Conservation (phyloP, 2,329 filamentous ascomycete species). For the Coleophoma cylindrospora region DNA sequence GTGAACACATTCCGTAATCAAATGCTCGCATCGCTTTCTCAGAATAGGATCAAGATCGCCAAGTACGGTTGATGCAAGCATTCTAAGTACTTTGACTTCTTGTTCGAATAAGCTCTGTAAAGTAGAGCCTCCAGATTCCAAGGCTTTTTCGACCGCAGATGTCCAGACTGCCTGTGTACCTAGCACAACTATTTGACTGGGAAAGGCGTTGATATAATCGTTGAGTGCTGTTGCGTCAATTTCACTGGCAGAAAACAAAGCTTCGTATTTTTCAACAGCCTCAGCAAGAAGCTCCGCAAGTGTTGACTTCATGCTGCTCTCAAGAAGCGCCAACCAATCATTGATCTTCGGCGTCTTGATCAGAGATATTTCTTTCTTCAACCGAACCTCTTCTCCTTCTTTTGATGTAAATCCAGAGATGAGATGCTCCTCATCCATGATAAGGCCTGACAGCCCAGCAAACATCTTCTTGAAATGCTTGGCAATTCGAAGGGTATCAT, state of each 20-base stretch:
- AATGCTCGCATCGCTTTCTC: conserved; percentile 94
- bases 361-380: conserved; percentile 89
- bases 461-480: conserved; percentile 99
- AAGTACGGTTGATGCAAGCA: conserved; percentile 84
- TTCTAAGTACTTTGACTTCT: conserved; percentile 77
- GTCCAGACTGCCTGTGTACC: conserved; percentile 95
- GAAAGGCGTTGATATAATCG: conserved; percentile 77
- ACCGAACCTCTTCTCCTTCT: conserved; percentile 80
- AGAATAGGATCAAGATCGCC: conserved; percentile 82
- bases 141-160: conserved; percentile 71
- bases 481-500: conserved; percentile 90
- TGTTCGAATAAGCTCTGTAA: conserved; percentile 71
- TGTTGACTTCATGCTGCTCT: conserved; percentile 89
- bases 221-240: conserved; percentile 69
- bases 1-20: conserved; percentile 98
- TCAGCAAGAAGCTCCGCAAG: conserved; percentile 87
- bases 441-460: conserved; percentile 83
- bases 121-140: conserved; percentile 65
- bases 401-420: conserved; percentile 94
- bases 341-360: conserved; percentile 96
- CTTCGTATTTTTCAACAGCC: conserved; percentile 75
- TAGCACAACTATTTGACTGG: conserved; percentile 92
- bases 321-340: conserved; percentile 93
- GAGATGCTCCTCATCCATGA: conserved; percentile 84
- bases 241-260: conserved; percentile 66